A percentile compares a stretch with the other conserved stretches of the same genome.
Evolutionary conservation across 352 stramenopile genomes (phyloP).

Genomic region (Phytophthora palmivora): DNA sequence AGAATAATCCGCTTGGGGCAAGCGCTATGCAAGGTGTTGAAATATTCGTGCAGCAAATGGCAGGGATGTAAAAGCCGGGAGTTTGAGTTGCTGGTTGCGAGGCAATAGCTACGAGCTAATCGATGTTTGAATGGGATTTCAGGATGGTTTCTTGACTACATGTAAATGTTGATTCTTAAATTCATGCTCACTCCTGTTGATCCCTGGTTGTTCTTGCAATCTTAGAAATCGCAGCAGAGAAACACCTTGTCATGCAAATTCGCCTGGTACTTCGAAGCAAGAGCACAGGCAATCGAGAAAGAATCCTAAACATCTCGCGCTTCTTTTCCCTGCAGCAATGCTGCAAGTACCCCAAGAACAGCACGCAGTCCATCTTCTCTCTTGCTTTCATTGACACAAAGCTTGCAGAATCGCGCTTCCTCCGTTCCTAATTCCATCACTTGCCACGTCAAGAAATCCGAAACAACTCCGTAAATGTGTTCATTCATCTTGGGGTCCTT

Average conservation of each 20-base stretch:
- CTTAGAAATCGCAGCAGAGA: no score
- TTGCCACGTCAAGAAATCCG: conserved; percentile 32
- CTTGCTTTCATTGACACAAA: conserved; percentile 6
- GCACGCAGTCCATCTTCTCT: conserved; percentile 12
- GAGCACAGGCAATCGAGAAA: no score
- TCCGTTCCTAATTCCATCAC: conserved; percentile 19
- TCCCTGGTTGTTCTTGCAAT: no score
- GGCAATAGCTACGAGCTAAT: not conserved
- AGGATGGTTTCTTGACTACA: no score
- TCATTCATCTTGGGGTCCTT: conserved; percentile 5
- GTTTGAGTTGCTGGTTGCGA: not conserved
- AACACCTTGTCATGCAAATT: no score
- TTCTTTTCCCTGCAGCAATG: conserved; percentile 21
- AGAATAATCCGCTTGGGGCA: conserved; percentile 1
- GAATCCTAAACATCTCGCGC: conserved; percentile 3
- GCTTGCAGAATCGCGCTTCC: conserved; percentile 20
- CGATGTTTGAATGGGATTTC: not conserved
- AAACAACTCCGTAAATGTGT: conserved; percentile 20
- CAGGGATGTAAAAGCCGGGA: not conserved
- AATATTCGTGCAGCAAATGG: conserved; percentile 3
- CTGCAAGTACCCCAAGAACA: conserved; percentile 11
- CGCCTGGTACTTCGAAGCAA: no score
- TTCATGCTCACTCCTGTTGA: no score
- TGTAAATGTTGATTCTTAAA: no score
- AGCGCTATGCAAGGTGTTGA: not conserved